Conservation (phyloP, 768 basidiomycete species). For the Pisolithus orientalis region DNA sequence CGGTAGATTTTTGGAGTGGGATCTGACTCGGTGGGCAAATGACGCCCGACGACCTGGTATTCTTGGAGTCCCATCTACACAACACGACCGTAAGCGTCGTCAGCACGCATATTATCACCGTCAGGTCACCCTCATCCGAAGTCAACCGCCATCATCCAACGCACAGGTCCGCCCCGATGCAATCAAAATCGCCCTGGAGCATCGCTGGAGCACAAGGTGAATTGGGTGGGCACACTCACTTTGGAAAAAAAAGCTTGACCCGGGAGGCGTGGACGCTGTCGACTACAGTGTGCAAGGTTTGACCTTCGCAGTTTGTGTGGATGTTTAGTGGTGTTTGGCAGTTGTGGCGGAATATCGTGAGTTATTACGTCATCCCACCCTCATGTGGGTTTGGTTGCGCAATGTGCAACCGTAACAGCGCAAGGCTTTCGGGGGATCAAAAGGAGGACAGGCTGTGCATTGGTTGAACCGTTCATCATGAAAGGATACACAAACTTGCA, state of each 20-base stretch:
- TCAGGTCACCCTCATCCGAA: conserved; percentile 2
- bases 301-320: conserved; percentile 2
- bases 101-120: conserved; percentile 3
- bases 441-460: too few relatives aligned
- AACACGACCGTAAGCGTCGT: conserved; percentile 8
- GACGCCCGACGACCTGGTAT: conserved; percentile 97
- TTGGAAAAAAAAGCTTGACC: conserved; percentile 17
- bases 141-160: conserved; percentile 30
- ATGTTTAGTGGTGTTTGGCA: conserved; percentile 24
- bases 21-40: conserved; percentile 89
- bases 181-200: neutral
- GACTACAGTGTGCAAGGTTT: conserved; percentile 14
- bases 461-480: too few relatives aligned
- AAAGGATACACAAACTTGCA: too few relatives aligned
- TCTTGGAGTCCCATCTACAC: conserved; percentile 75
- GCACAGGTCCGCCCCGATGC: neutral
- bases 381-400: too few relatives aligned
- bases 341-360: neutral
- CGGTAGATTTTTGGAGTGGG: conserved; percentile 98
- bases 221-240: conserved; percentile 19
- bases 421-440: too few relatives aligned
- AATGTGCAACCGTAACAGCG: too few relatives aligned
- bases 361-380: neutral
- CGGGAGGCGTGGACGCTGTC: conserved; percentile 23
- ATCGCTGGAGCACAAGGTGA: neutral